Base-by-base conservation (phyloP, 148 eudicot genomes). In the Talinum fruticosum region DNA sequence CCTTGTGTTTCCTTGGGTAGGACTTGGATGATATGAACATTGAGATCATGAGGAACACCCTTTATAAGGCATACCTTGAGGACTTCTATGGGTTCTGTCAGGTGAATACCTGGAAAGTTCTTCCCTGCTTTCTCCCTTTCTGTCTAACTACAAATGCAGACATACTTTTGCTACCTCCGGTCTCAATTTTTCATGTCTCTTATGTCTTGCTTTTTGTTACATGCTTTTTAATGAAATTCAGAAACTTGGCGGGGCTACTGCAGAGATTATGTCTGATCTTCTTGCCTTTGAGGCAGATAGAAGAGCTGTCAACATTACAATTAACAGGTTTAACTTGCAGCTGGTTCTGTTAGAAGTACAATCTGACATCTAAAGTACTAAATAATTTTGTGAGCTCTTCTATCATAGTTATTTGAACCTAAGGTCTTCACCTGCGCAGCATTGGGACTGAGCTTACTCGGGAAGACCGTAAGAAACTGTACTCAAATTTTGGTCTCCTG, bases 11-110 rank as follows among this genome's bases (percentile, higher is more conserved):
- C 24, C 28, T 30, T 29, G 57, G 71, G 53, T 81, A 95, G 98
- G 98, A 95, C 83, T 87, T 95, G 89, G 98, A 95, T 86, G 98
- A 95, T 82, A 95, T 95, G 98, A 95, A 95, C 93, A 95, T 95
- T 74, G 98, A 95, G 80, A 95, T 95, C 76, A 95, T 95, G 98
- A 88, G 98, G 86, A 95, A 95, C 82, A 92, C 98, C 54, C 90
- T 95, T 19, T 95, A 95, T 84, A 95, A 95, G 81, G 98, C 98
- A 77, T 95, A 95, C 83, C 97, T 95, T 36, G 98, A 95, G 81
- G 98, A 95, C 76, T 95, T 95, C 84, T 91, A 95, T 84, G 84
- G 87, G 80, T 92, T 92, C 75, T 95, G 98, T 79, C 96, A 92
- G 93, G 98, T 92, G 57, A 71, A 23, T n/a, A 10, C 19, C 47